Evolutionary conservation across 1,284 basidiomycete genomes (phyloP).

Genomic region (Irpex rosettiformis): DNA sequence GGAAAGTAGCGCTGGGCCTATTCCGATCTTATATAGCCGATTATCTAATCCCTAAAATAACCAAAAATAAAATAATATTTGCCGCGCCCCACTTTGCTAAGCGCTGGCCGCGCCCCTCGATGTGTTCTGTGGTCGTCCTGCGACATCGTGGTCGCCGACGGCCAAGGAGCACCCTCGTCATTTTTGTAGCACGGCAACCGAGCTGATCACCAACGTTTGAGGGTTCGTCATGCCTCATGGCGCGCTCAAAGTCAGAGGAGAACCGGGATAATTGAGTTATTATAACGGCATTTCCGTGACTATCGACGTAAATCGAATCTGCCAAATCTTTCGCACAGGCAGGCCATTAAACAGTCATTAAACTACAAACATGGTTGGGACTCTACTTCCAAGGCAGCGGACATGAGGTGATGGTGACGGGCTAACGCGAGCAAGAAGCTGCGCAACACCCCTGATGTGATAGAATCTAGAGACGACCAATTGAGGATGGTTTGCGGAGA

Average conservation of each 20-base stretch:
- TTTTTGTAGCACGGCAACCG: not conserved
- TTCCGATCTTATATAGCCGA: slow-evolving; percentile 13
- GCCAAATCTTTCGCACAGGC: slow-evolving; percentile 1
- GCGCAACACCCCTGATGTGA: slow-evolving; percentile 19
- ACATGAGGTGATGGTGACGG: slow-evolving; percentile 25
- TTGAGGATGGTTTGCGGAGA: slow-evolving; percentile 13
- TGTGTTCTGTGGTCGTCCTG: not conserved
- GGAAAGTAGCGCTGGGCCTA: slow-evolving; percentile 12
- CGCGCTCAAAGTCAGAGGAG: not conserved
- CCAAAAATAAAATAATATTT: slow-evolving; percentile 3
- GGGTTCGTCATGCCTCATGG: slow-evolving; percentile 10
- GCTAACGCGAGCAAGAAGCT: slow-evolving; percentile 9
- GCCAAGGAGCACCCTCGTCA: not conserved
- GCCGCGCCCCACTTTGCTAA: not conserved
- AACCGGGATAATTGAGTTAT: too few relatives aligned
- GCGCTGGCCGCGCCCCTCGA: slow-evolving; percentile 3
- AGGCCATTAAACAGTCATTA: slow-evolving; percentile 6
- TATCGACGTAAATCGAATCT: slow-evolving; percentile 12
- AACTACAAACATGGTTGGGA: slow-evolving; percentile 12
- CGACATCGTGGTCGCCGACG: not conserved
- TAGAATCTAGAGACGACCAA: slow-evolving; percentile 19
- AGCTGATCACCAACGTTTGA: slow-evolving; percentile 11
- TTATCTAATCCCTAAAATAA: slow-evolving; percentile 15
- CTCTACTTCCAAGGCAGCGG: slow-evolving; percentile 16
- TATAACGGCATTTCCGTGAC: slow-evolving; percentile 4